Evolutionary conservation across 2,329 filamentous ascomycete species (phyloP), one percentile per base, ranked within the genome.

Genomic region (Xenoacremonium recifei): DNA sequence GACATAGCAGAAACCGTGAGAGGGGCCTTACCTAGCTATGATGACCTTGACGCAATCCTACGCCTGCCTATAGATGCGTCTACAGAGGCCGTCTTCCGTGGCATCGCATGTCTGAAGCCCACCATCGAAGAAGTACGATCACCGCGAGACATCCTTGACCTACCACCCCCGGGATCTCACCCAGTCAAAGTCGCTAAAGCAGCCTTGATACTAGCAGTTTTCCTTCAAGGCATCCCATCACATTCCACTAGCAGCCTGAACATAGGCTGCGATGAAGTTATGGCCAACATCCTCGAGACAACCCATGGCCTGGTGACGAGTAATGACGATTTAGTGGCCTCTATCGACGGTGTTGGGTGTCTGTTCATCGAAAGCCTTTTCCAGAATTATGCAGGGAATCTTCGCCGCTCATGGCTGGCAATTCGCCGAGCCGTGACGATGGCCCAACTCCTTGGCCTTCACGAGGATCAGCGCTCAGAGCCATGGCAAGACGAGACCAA

Each of bases 261-360:
- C 32, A 40, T 30, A 44, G 34, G 35, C 55, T 39, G 31, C 5
- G 23, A 44, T 2, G 21, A 17, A 1, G 54, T 65, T 5, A 55
- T 60, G 56, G 36, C 48, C 4, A 53, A 53, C 0, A 32, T 60
- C 0, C 54, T 66, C 3, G 57, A 63, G 12, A 54, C 55, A 0
- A 61, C 60, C 2, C 60, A 53, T 12, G 58, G 49, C 7, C 49
- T 63, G 15, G 65, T 79, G 4, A 71, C 68, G 0, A 61, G 60
- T 9, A 66, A 75, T 21, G 68, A 76, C 39, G 65, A 69, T 4
- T 51, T 78, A 4, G 49, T 70, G 0, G 59, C 53, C 39, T 68
- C 64, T 1, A 17, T 73, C 6, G 71, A 75, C 37, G 70, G 71
- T 1, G 48, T 77, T 4, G 69, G 75, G 47, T 73, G 69, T 42